phyloP scores from a whole-genome alignment of 768 basidiomycete genomes.

The Tulasnella sp. region DNA sequence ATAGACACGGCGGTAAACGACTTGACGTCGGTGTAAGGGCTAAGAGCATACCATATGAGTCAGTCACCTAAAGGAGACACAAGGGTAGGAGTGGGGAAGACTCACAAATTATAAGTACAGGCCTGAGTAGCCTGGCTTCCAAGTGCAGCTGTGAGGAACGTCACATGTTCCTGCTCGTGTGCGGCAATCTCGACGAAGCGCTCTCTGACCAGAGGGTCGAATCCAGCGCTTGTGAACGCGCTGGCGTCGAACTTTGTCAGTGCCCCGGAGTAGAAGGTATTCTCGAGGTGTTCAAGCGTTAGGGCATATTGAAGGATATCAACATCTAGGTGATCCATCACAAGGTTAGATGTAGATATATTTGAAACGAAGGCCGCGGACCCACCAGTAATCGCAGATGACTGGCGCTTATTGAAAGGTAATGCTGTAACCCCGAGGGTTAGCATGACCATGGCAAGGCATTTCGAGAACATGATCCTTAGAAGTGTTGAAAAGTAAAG shows the following conservation, averaged over 20 bases:
- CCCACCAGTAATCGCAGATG: constrained; percentile 22
- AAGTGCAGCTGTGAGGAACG: constrained; percentile 27
- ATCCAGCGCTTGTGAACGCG: constrained; percentile 32
- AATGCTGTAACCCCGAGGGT: constrained; percentile 10
- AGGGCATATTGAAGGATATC: constrained; percentile 21
- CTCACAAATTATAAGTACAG: constrained; percentile 35
- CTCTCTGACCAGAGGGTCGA: constrained; percentile 31
- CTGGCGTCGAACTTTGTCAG: constrained; percentile 35
- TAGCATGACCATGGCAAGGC: not conserved
- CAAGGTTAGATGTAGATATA: constrained; percentile 28
- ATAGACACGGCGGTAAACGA: constrained; percentile 42
- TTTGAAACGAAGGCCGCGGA: not conserved
- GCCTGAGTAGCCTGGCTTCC: constrained; percentile 29
- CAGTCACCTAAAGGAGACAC: not conserved
- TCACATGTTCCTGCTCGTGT: constrained; percentile 35
- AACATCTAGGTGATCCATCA: no score
- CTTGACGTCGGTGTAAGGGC: constrained; percentile 35
- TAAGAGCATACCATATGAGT: constrained; percentile 19
- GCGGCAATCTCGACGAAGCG: constrained; percentile 28
- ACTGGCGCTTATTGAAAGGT: not conserved
- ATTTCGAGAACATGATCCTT: no score
- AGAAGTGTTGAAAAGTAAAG: no score
- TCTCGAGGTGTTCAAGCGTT: constrained; percentile 38
- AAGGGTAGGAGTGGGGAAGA: not conserved
- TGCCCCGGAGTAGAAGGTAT: constrained; percentile 34